A percentile compares a stretch with the other conserved stretches of the same genome.
Conservation (phyloP, 352 stramenopile species). For the Pythium sp. region DNA sequence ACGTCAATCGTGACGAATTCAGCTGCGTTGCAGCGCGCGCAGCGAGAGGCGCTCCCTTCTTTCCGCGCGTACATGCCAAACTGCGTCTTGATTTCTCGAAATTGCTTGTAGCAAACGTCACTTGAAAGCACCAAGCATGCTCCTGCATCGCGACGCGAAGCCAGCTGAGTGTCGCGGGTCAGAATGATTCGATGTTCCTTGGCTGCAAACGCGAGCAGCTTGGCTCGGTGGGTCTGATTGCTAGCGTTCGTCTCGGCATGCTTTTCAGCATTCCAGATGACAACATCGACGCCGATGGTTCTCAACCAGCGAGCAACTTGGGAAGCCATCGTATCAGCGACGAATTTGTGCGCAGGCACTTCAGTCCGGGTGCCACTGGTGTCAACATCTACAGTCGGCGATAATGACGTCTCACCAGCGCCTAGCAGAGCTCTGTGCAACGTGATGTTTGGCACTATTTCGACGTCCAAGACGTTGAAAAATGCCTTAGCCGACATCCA, state of each 20-base stretch:
- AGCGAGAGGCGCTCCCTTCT: conserved; percentile 38
- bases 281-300: conserved; percentile 70
- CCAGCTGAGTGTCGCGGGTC: conserved; percentile 42
- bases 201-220: conserved; percentile 32
- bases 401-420: not conserved
- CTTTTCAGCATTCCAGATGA: conserved; percentile 55
- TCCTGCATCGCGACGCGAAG: conserved; percentile 39
- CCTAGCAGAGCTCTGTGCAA: conserved; percentile 18
- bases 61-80: conserved; percentile 40
- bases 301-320: conserved; percentile 75
- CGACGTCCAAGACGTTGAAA: conserved; percentile 37
- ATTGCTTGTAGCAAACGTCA: conserved; percentile 51
- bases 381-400: not conserved
- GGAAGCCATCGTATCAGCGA: conserved; percentile 74
- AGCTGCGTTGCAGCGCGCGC: conserved; percentile 47
- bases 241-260: conserved; percentile 24
- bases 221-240: conserved; percentile 37
- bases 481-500: conserved; percentile 38
- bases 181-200: conserved; percentile 47
- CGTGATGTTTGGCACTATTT: conserved; percentile 34
- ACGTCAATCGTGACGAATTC: conserved; percentile 32
- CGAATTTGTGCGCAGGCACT: conserved; percentile 49
- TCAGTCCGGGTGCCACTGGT: not conserved
- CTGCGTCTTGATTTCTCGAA: conserved; percentile 54
- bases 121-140: conserved; percentile 55